A percentile compares a stretch with the other conserved stretches of the same genome.
These are phyloP conservation scores for Coemansia sp. DNA, from an alignment of 192 early-diverging fungal species.

Conservation along the genomic window DNA sequence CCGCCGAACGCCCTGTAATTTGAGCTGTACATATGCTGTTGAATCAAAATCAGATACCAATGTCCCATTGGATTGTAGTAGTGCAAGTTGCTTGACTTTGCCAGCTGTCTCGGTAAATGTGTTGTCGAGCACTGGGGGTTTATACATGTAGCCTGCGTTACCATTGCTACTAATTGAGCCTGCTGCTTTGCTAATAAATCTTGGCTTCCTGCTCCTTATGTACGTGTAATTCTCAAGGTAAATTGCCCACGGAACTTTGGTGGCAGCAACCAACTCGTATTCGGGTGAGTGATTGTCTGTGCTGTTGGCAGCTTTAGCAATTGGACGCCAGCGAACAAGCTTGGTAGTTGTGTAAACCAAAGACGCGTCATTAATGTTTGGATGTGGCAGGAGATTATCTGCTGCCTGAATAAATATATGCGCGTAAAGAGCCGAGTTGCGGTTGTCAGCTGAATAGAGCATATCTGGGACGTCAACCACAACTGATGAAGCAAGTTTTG, in stretches of 20 bases:
- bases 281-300: neutral
- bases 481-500: neutral
- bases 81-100: neutral
- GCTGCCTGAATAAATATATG: constrained; percentile 14
- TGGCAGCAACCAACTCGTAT: neutral
- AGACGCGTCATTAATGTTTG: neutral
- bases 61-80: neutral
- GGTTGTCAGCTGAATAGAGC: neutral
- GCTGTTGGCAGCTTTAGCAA: neutral
- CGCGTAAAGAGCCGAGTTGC: neutral
- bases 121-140: neutral
- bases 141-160: neutral
- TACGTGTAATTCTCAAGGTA: neutral
- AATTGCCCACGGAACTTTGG: constrained; percentile 3
- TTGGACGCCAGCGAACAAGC: constrained; percentile 4
- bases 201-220: neutral
- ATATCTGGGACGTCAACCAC: neutral
- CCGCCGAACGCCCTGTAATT: neutral
- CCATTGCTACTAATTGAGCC: neutral
- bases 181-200: neutral
- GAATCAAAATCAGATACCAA: neutral
- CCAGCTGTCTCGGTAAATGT: neutral
- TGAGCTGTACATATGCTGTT: neutral
- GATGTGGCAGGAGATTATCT: constrained; percentile 6
- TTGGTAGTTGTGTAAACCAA: constrained; percentile 4